Base-by-base conservation (phyloP, 805 yeast species). In the Ogataea populi-albae region DNA sequence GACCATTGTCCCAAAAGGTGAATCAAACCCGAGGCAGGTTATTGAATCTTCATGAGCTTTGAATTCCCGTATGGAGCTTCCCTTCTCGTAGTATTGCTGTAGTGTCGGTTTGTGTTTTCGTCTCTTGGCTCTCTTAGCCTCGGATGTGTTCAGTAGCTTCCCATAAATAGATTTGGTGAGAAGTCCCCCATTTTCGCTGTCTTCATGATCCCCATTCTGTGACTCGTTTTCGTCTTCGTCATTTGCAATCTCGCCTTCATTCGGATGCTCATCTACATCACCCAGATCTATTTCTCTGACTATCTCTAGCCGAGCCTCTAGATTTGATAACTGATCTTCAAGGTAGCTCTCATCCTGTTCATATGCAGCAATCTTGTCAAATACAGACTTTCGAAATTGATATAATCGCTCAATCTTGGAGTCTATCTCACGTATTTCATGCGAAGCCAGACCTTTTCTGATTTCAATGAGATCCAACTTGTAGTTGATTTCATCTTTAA, bases 1-100 rank as follows among this genome's bases (percentile, higher is more conserved):
- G 2, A 87, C 89, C 57, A 86, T 49, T 1, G 78, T 77, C 2
- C 88, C 89, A 58, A 79, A 83, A 10, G 91, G 91, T 17, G 72
- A 65, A 52, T 82, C 87, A 54, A 83, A 82, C 45, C 79, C 88
- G 40, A 83, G 54, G 22, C 77, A 68, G 1, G 76, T 69, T 16
- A 84, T 64, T 3, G 73, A 45, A 28, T 69, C 75, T 4, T 65
- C 66, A 49, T 80, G 86, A 1, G 79, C 78, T 11, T 65, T 53
- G 28, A 80, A 61, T 11, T 66, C 55, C 23, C 65, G 57, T 19
- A 83, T 79, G 26, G 62, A 57, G 27, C 76, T 68, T 3, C 87
- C 86, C 1, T 81, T 68, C 20, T 68, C 67, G 48, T 78, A 81
- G 47, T 68, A 80, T 38, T 77, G 81, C 50, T 80, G 87, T 40